A percentile compares a stretch with the other conserved stretches of the same genome.
Evolutionary conservation across 495 filamentous ascomycete genomes (phyloP).

Genomic region (Neurospora sp.): DNA sequence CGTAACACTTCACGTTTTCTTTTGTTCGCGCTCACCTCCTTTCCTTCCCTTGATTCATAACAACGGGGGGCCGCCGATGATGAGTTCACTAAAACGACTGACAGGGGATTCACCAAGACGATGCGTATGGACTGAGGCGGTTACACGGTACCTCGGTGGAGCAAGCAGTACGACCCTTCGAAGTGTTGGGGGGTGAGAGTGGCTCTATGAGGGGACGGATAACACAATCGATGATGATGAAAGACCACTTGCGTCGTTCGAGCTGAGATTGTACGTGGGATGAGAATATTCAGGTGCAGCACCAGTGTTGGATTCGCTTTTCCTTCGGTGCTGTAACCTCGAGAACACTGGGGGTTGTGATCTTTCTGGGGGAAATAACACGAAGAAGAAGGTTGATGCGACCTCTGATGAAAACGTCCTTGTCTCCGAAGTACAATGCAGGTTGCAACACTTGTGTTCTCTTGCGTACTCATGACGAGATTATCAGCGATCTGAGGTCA

Average conservation of each 20-base stretch:
- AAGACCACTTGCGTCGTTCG: background rate
- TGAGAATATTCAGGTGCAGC: background rate
- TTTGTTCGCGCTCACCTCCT: background rate
- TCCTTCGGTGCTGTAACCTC: background rate
- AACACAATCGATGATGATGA: background rate
- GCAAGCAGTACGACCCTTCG: background rate
- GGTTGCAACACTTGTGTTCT: background rate
- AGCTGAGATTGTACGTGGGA: background rate
- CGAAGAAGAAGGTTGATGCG: background rate
- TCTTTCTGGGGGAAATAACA: background rate
- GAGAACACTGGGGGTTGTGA: background rate
- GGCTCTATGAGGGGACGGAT: background rate
- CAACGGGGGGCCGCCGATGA: background rate
- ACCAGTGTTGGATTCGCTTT: background rate
- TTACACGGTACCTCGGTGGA: background rate
- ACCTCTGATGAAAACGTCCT: background rate
- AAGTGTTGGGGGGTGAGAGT: background rate
- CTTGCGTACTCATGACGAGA: background rate
- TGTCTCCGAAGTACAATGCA: background rate
- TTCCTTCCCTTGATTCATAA: background rate
- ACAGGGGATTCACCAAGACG: background rate
- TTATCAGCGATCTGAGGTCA: background rate
- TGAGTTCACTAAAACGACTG: background rate
- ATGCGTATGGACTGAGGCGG: background rate
- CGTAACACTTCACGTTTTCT: background rate